Conservation (phyloP, 148 eudicot genomes). For the Spergularia marina region DNA sequence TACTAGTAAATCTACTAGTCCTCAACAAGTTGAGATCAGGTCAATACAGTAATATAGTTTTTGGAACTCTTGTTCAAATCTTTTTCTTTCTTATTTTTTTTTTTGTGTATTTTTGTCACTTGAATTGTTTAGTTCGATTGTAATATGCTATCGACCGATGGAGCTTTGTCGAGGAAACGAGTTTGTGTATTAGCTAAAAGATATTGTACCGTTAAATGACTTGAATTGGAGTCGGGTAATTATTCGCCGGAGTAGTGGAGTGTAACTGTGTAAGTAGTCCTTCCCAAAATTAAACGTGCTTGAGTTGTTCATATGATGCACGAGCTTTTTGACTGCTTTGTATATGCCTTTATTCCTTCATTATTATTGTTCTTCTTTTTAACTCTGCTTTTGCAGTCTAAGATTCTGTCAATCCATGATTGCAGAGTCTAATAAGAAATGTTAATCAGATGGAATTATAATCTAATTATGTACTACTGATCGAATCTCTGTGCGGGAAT, state of each 20-base stretch:
- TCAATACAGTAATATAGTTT: neutral
- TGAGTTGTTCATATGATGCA: neutral
- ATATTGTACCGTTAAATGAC: too few relatives aligned
- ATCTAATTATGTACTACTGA: too few relatives aligned
- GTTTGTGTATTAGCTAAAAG: too few relatives aligned
- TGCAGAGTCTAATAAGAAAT: conserved; percentile 1
- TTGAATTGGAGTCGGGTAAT: too few relatives aligned
- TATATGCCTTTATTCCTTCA: neutral
- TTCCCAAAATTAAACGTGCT: too few relatives aligned
- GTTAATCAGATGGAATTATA: neutral
- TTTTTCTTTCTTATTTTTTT: neutral
- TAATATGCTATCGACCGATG: too few relatives aligned
- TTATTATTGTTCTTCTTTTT: neutral
- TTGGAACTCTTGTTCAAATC: neutral
- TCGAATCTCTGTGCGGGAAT: neutral
- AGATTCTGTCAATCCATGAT: conserved; percentile 12
- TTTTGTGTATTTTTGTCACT: too few relatives aligned
- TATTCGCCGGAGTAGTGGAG: too few relatives aligned
- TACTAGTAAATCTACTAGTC: neutral
- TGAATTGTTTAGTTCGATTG: too few relatives aligned
- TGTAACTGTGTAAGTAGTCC: too few relatives aligned
- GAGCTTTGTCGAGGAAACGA: too few relatives aligned
- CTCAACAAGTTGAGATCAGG: neutral
- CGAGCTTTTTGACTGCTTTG: neutral
- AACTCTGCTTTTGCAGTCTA: conserved; percentile 17